phyloP scores from a whole-genome alignment of 495 filamentous ascomycete genomes.

The Xylaria curta region DNA sequence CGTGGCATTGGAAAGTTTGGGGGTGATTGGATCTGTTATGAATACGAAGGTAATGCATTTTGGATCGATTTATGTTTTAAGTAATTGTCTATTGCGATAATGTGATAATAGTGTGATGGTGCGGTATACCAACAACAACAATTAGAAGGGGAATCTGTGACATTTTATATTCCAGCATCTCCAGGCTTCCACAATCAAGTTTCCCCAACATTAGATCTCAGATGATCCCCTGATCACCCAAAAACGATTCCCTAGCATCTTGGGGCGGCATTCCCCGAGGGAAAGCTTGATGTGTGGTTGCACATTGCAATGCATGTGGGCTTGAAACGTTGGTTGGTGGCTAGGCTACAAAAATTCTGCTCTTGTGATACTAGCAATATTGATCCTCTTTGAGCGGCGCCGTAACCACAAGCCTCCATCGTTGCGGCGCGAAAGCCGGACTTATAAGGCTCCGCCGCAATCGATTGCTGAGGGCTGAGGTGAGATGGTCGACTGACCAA shows the following conservation, averaged over 20 bases:
- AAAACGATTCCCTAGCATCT: neutral
- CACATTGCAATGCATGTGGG: neutral
- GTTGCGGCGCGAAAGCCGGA: constrained; percentile 2
- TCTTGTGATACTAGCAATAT: neutral
- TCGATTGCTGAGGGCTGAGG: constrained; percentile 22
- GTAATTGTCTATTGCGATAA: neutral
- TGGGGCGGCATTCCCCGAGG: neutral
- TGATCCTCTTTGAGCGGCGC: neutral
- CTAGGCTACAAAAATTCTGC: too few species aligned
- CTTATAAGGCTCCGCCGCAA: constrained; percentile 29
- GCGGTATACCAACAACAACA: neutral
- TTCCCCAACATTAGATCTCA: neutral
- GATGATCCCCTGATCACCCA: neutral
- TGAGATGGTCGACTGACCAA: constrained; percentile 19
- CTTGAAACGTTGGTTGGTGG: neutral
- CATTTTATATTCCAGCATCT: neutral
- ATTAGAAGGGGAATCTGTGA: neutral
- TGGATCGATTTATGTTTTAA: constrained; percentile 12
- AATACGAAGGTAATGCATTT: constrained; percentile 40
- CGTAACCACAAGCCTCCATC: neutral
- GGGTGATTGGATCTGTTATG: constrained; percentile 46
- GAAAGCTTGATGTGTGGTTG: neutral
- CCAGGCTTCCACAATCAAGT: neutral
- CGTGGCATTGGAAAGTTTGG: constrained; percentile 48
- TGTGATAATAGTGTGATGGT: neutral